Evolutionary conservation across 2,329 filamentous ascomycete species (phyloP).

Genomic region (Fusarium foetens): DNA sequence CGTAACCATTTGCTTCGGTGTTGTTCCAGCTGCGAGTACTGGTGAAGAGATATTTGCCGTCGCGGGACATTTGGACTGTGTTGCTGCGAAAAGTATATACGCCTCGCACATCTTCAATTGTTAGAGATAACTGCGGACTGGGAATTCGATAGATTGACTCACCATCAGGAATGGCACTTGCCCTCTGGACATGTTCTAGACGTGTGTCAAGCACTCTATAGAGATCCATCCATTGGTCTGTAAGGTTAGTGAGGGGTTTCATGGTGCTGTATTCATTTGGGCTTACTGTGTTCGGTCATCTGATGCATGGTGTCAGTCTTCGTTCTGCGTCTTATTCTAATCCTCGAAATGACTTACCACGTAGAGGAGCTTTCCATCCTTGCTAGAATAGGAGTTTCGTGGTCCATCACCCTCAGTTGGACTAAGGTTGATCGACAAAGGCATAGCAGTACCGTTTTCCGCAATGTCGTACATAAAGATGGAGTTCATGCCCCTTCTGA

Average conservation of each 20-base stretch:
- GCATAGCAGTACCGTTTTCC: background rate
- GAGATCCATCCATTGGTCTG: constrained; percentile 8
- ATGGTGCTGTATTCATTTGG: accelerated
- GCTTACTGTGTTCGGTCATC: constrained; percentile 11
- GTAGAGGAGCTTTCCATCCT: constrained; percentile 6
- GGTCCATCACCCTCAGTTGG: constrained; percentile 3
- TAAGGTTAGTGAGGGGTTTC: background rate
- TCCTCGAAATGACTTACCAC: background rate
- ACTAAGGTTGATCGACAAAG: background rate
- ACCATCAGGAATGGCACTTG: background rate
- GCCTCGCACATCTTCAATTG: background rate
- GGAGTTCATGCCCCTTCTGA: background rate
- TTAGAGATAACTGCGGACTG: background rate
- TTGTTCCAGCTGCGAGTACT: constrained; percentile 10
- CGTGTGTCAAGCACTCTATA: background rate
- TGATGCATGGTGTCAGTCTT: background rate
- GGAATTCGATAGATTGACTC: background rate
- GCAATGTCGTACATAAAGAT: constrained; percentile 13
- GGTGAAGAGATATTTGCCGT: background rate
- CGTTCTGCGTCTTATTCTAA: accelerated
- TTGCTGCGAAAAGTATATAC: constrained; percentile 1
- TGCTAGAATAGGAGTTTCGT: constrained; percentile 1
- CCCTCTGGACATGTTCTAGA: background rate
- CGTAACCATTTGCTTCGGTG: constrained; percentile 4
- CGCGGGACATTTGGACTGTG: constrained; percentile 6